Percentiles rank a stretch among this genome's conserved stretches.
These are phyloP conservation scores for Leersia perrieri DNA, from an alignment of 176 grass and related monocot genomes.

Conservation along the genomic window DNA sequence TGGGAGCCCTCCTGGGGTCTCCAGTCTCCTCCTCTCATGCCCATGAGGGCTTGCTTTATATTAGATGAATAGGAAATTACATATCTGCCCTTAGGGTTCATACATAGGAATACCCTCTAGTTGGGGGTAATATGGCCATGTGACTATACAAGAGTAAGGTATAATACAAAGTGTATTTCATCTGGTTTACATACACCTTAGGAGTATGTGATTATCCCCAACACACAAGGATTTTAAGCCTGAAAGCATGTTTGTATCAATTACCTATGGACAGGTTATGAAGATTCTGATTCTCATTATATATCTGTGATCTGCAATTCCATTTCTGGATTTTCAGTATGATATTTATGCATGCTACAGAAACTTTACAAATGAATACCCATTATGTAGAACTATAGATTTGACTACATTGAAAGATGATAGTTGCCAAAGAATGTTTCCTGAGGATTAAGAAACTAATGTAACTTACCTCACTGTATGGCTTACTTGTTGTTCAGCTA, in stretches of 20 bases:
- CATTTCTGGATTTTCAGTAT: background rate
- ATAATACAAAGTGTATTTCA: no score
- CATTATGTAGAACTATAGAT: background rate
- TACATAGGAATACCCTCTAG: no score
- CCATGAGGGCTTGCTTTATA: no score
- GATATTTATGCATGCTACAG: background rate
- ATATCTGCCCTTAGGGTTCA: no score
- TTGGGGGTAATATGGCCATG: no score
- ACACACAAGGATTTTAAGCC: conserved; percentile 83
- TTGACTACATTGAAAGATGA: background rate
- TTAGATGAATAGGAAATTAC: no score
- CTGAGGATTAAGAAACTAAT: background rate
- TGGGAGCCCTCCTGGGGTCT: no score
- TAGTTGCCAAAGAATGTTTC: background rate
- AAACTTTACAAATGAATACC: background rate
- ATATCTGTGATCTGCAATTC: background rate
- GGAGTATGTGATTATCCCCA: no score
- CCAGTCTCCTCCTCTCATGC: no score
- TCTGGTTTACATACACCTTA: no score
- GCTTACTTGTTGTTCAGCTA: background rate
- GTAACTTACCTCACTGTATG: background rate
- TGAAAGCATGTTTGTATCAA: conserved; percentile 70
- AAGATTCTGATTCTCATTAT: background rate
- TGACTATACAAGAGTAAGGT: no score
- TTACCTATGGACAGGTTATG: conserved; percentile 85